phyloP scores from a whole-genome alignment of 345 rosid genomes.

The Ceriops zippeliana region DNA sequence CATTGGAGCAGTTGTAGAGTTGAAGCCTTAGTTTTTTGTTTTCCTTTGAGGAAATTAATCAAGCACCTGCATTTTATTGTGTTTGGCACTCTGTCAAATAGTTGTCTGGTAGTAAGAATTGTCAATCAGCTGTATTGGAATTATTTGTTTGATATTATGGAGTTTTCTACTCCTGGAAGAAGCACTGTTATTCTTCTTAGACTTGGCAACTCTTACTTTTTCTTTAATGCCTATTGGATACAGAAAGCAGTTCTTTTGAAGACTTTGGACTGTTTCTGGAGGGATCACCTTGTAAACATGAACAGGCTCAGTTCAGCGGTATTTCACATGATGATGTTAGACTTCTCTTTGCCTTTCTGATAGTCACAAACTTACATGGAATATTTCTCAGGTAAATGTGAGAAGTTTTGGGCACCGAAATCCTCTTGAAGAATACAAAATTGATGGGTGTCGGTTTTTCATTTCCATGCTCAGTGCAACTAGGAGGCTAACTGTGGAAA shows the following conservation, averaged over 20 bases:
- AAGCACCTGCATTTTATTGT: not conserved
- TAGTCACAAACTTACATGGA: slow-evolving; percentile 19
- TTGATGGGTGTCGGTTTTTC: slow-evolving; percentile 91
- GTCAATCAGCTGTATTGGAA: too few relatives aligned
- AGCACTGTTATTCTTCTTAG: not conserved
- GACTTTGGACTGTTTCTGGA: slow-evolving; percentile 86
- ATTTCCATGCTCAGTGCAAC: slow-evolving; percentile 95
- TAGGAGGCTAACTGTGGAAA: slow-evolving; percentile 73
- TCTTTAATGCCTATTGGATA: slow-evolving; percentile 8
- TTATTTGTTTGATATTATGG: not conserved
- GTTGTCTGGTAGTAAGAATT: not conserved
- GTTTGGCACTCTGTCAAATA: not conserved
- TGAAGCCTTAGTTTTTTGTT: too few relatives aligned
- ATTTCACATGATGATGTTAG: slow-evolving; percentile 13
- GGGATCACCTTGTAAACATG: slow-evolving; percentile 93
- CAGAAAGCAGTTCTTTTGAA: slow-evolving; percentile 88
- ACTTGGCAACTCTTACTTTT: not conserved
- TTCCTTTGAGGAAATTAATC: too few relatives aligned
- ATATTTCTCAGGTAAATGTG: slow-evolving; percentile 63
- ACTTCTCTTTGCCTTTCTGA: slow-evolving; percentile 4
- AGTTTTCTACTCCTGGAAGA: not conserved
- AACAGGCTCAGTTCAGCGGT: slow-evolving; percentile 93
- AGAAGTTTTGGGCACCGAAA: slow-evolving; percentile 95
- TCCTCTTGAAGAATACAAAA: slow-evolving; percentile 98
- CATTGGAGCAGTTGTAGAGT: too few relatives aligned